Conservation (phyloP, 805 yeast species). For the Ogataea paraovalis region DNA sequence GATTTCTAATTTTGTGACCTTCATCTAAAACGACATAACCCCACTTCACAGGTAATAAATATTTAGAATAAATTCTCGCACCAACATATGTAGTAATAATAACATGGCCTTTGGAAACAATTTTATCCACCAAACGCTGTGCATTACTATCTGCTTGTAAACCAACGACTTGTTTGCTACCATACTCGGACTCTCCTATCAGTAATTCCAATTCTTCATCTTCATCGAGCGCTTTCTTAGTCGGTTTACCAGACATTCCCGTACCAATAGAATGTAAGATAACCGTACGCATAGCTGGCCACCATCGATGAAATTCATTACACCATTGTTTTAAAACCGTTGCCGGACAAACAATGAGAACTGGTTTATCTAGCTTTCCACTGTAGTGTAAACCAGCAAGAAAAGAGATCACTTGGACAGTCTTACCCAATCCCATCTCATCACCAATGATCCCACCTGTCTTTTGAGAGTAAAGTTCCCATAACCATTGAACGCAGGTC, state of each 20-base stretch:
- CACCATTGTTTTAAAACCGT: slow-evolving; percentile 97
- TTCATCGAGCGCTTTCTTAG: slow-evolving; percentile 39
- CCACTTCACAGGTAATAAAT: slow-evolving; percentile 76
- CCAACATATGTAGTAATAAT: slow-evolving; percentile 84
- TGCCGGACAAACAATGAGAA: slow-evolving; percentile 90
- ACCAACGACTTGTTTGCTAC: slow-evolving; percentile 23
- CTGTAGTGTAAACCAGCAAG: slow-evolving; percentile 88
- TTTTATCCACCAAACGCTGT: slow-evolving; percentile 48
- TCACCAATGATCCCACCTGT: slow-evolving; percentile 97
- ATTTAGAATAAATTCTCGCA: slow-evolving; percentile 40
- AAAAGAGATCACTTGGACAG: slow-evolving; percentile 88
- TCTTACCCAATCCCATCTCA: slow-evolving; percentile 97
- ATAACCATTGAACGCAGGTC: slow-evolving; percentile 96
- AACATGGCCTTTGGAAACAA: slow-evolving; percentile 71
- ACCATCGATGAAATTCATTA: slow-evolving; percentile 94
- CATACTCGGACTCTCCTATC: slow-evolving; percentile 37
- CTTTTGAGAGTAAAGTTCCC: slow-evolving; percentile 85
- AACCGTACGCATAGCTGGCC: slow-evolving; percentile 89
- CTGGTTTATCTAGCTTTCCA: slow-evolving; percentile 68
- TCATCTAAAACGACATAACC: slow-evolving; percentile 90
- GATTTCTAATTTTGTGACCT: slow-evolving; percentile 95
- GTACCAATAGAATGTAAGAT: slow-evolving; percentile 90
- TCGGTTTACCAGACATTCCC: slow-evolving; percentile 53
- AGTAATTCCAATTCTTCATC: slow-evolving; percentile 45
- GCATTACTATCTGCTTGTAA: slow-evolving; percentile 28